phyloP scores from a whole-genome alignment of 2,329 filamentous ascomycete species.

The Amauroascus niger region DNA sequence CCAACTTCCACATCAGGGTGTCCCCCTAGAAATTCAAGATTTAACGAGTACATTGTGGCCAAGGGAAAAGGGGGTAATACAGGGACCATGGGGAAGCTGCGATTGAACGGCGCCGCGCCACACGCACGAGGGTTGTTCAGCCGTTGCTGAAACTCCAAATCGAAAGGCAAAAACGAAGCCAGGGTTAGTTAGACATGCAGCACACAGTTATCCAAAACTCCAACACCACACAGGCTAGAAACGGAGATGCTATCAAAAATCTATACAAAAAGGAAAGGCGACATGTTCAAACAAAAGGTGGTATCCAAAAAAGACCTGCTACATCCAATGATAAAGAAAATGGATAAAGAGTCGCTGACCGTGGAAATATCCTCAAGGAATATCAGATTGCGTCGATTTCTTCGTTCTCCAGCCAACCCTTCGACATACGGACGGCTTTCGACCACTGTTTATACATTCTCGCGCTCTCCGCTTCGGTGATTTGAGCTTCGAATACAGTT shows the following conservation, averaged over 20 bases:
- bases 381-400: conserved; percentile 22
- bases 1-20: background rate
- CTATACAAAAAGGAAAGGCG: background rate
- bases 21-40: background rate
- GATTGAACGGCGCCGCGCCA: conserved; percentile 6
- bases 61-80: background rate
- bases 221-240: background rate
- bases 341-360: conserved; percentile 6
- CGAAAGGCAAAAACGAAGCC: background rate
- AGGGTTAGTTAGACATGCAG: conserved; percentile 1
- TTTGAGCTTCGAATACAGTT: conserved; percentile 59
- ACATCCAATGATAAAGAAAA: conserved; percentile 7
- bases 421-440: conserved; percentile 69
- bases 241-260: conserved; percentile 1
- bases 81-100: background rate
- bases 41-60: conserved; percentile 4
- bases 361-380: conserved; percentile 1
- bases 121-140: conserved; percentile 1
- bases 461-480: conserved; percentile 48
- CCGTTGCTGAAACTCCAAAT: background rate
- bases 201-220: background rate
- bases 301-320: conserved; percentile 7
- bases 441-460: conserved; percentile 63
- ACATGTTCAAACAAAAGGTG: conserved; percentile 1
- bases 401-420: conserved; percentile 50